Percentiles rank a stretch among this genome's conserved stretches.
phyloP scores from a whole-genome alignment of 805 yeast species.

The Hemisphaericaspora nanyangensis region DNA sequence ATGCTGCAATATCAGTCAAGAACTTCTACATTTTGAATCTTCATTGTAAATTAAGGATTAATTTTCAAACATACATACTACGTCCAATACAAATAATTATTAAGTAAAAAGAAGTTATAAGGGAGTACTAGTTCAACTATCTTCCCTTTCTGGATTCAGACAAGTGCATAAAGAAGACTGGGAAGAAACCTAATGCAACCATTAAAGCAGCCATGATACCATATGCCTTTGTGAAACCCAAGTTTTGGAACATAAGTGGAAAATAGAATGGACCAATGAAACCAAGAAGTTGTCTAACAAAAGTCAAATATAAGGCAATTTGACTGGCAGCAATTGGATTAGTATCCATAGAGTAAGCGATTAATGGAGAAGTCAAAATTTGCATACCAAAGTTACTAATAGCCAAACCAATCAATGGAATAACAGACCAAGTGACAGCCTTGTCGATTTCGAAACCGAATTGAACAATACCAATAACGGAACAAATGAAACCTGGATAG shows the following conservation, averaged over 20 bases:
- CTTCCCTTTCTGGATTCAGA: conserved; percentile 4
- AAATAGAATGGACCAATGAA: conserved; percentile 26
- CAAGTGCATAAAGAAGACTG: conserved; percentile 3
- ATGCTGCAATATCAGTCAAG: too few relatives aligned
- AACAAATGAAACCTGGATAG: conserved; percentile 17
- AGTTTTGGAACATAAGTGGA: conserved; percentile 18
- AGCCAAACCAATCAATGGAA: conserved; percentile 20
- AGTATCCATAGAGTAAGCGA: conserved; percentile 19
- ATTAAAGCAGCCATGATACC: conserved; percentile 10
- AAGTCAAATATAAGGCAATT: conserved; percentile 17
- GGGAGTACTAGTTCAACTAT: not conserved
- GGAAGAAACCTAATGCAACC: conserved; percentile 7
- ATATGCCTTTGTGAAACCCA: conserved; percentile 12
- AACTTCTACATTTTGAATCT: not conserved
- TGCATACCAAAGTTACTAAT: conserved; percentile 20
- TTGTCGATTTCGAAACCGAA: conserved; percentile 16
- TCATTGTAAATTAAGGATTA: too few relatives aligned
- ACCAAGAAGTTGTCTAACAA: conserved; percentile 18
- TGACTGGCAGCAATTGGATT: conserved; percentile 14
- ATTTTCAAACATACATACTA: too few relatives aligned
- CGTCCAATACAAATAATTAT: too few relatives aligned
- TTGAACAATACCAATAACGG: conserved; percentile 17
- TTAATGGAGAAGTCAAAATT: conserved; percentile 18
- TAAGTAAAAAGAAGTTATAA: too few relatives aligned
- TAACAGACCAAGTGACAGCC: conserved; percentile 7